A percentile compares a stretch with the other conserved stretches of the same genome.
phyloP scores from a whole-genome alignment of 352 stramenopile species.

The Globisporangium heterothallicum region DNA sequence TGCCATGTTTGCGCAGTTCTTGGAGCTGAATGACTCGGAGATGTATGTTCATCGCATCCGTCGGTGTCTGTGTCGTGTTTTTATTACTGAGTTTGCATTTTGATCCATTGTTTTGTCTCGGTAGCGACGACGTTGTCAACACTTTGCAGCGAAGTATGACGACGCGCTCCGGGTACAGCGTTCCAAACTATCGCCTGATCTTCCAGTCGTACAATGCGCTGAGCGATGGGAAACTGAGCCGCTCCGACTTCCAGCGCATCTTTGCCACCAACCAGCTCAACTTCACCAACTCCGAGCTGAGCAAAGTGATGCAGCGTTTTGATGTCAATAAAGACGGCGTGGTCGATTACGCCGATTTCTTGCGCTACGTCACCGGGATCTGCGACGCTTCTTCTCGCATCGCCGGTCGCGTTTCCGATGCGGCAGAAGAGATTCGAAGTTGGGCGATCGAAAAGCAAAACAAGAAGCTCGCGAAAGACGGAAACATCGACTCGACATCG shows the following conservation, averaged over 20 bases:
- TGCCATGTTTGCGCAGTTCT: constrained; percentile 48
- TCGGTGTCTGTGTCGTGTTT: not conserved
- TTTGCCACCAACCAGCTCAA: constrained; percentile 63
- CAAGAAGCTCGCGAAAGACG: constrained; percentile 67
- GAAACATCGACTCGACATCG: constrained; percentile 67
- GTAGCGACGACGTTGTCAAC: constrained; percentile 62
- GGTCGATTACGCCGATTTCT: constrained; percentile 75
- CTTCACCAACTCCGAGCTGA: constrained; percentile 65
- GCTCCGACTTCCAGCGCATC: constrained; percentile 68
- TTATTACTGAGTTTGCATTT: not conserved
- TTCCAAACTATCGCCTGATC: constrained; percentile 68
- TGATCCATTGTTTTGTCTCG: constrained; percentile 1
- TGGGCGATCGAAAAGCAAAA: constrained; percentile 80
- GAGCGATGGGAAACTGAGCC: constrained; percentile 56
- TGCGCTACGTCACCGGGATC: constrained; percentile 71
- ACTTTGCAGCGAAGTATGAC: constrained; percentile 66
- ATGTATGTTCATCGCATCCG: constrained; percentile 56
- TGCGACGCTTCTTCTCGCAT: constrained; percentile 56
- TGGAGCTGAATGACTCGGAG: constrained; percentile 72
- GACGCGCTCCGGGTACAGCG: constrained; percentile 45
- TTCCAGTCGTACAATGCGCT: constrained; percentile 76
- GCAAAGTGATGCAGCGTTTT: constrained; percentile 78
- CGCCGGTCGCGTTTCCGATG: constrained; percentile 46
- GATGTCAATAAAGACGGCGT: constrained; percentile 72
- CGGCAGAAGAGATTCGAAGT: constrained; percentile 55